Evolutionary conservation across 805 yeast genomes (phyloP).

Genomic region (Saturnispora besseyi): DNA sequence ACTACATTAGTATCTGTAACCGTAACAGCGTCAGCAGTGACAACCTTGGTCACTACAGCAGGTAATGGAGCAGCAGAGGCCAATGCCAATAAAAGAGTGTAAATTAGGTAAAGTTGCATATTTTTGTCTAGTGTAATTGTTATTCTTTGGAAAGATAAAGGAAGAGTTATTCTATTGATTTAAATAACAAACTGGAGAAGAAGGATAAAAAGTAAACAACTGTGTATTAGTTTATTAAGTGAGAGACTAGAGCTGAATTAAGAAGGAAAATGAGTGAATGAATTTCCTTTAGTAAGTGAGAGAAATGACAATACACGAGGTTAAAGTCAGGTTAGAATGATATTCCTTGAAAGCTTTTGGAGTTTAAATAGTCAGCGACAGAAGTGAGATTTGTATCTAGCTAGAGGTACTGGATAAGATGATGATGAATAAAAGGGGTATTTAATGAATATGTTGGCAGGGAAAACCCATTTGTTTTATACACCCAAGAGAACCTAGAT

Average conservation of each 20-base stretch:
- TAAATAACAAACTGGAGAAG: background rate
- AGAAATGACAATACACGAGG: background rate
- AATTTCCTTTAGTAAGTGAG: background rate
- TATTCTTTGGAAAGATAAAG: background rate
- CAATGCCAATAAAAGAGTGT: slow-evolving; percentile 5
- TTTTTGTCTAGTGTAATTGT: too few relatives aligned
- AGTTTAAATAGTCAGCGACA: background rate
- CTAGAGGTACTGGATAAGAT: too few relatives aligned
- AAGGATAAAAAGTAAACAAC: background rate
- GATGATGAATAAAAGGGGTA: too few relatives aligned
- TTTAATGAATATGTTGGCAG: too few relatives aligned
- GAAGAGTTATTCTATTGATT: too few relatives aligned
- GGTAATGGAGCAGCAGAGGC: slow-evolving; percentile 16
- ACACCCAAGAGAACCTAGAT: background rate
- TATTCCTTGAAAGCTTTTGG: background rate
- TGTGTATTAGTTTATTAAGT: background rate
- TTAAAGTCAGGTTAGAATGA: background rate
- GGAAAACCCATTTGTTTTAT: background rate
- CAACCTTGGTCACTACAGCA: slow-evolving; percentile 17
- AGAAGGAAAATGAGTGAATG: background rate
- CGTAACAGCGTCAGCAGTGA: slow-evolving; percentile 19
- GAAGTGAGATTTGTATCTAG: too few relatives aligned
- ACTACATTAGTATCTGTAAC: slow-evolving; percentile 15
- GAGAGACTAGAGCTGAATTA: background rate
- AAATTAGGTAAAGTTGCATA: slow-evolving; percentile 8